These are phyloP conservation scores for Colletotrichum melonis DNA, from an alignment of 2,329 filamentous ascomycete genomes.

Conservation along the genomic window DNA sequence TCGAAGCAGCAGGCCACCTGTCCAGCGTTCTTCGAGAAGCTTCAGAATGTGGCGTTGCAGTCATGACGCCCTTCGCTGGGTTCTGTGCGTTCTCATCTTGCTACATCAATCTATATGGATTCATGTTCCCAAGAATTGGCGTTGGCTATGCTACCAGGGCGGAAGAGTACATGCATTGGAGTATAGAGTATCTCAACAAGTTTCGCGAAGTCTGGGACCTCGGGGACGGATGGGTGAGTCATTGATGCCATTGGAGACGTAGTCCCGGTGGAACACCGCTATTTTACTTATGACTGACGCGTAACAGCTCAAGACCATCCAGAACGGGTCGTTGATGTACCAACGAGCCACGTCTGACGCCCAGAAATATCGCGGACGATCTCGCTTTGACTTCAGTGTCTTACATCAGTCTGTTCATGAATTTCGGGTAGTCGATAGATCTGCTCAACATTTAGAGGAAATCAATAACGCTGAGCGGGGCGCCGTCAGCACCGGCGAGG, in stretches of 20 bases:
- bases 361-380: conserved; percentile 40
- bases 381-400: conserved; percentile 43
- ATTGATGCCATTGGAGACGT: neutral
- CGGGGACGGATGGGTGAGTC: conserved; percentile 44
- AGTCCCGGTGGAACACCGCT: fast-evolving
- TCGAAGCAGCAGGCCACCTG: conserved; percentile 49
- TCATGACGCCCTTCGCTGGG: conserved; percentile 55
- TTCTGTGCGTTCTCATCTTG: conserved; percentile 59
- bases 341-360: conserved; percentile 39
- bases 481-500: neutral
- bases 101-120: conserved; percentile 54
- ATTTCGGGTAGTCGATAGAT: conserved; percentile 44
- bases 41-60: conserved; percentile 47
- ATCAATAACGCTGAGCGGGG: conserved; percentile 41
- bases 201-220: conserved; percentile 44
- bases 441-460: conserved; percentile 45
- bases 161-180: conserved; percentile 38
- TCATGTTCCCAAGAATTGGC: conserved; percentile 55
- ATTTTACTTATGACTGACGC: neutral
- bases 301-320: conserved; percentile 26
- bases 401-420: conserved; percentile 46
- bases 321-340: conserved; percentile 42
- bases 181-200: conserved; percentile 42
- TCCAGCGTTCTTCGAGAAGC: conserved; percentile 50
- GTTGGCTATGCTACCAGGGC: conserved; percentile 43